These are phyloP conservation scores for Parafenestella ontariensis DNA, from an alignment of 2,329 filamentous ascomycete genomes.

Conservation along the genomic window DNA sequence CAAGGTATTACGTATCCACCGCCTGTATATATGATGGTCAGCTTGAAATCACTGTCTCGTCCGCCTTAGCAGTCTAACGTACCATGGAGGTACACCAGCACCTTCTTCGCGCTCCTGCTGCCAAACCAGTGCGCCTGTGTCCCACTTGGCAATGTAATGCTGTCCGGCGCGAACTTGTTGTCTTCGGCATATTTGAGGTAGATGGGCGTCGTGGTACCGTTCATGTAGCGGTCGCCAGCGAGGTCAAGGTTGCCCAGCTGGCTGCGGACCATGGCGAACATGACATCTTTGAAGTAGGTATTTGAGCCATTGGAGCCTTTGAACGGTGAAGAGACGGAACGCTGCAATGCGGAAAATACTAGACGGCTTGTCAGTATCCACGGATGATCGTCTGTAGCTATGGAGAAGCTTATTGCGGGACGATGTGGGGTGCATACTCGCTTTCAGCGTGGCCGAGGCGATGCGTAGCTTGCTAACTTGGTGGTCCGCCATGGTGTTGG, in stretches of 20 bases:
- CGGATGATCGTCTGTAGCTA: background rate
- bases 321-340: conserved; percentile 46
- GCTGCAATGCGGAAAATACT: conserved; percentile 44
- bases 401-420: background rate
- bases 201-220: conserved; percentile 33
- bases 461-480: conserved; percentile 43
- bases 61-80: background rate
- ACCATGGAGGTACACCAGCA: conserved; percentile 59
- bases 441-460: conserved; percentile 38
- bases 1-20: conserved; percentile 64
- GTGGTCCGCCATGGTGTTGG: conserved; percentile 33
- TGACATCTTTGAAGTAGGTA: conserved; percentile 48
- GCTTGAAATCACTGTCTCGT: background rate
- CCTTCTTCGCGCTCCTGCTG: conserved; percentile 43
- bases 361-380: conserved; percentile 1
- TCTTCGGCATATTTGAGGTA: conserved; percentile 48
- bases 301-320: conserved; percentile 44
- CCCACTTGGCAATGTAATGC: conserved; percentile 49
- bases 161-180: conserved; percentile 48
- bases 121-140: conserved; percentile 58
- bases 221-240: conserved; percentile 45
- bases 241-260: conserved; percentile 39
- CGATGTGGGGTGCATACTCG: conserved; percentile 26
- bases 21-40: conserved; percentile 45
- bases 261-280: conserved; percentile 39